Conservation (phyloP, 192 early-diverging fungal genomes). For the Geosiphon pyriformis region DNA sequence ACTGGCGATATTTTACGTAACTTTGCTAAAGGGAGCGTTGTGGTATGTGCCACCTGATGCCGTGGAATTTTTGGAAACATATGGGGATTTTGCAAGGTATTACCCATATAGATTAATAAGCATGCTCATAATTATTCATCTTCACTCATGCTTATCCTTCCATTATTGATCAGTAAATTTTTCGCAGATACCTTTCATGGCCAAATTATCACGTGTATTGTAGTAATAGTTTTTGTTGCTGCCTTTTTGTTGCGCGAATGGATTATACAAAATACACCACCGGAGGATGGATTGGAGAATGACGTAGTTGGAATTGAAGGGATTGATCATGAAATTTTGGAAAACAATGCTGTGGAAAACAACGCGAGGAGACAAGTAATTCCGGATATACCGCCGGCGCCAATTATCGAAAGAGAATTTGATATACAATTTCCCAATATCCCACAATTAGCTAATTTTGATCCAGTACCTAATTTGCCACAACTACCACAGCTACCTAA, state of each 20-base stretch:
- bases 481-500: background rate
- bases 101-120: background rate
- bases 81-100: constrained; percentile 17
- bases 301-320: constrained; percentile 2
- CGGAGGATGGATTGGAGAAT: constrained; percentile 31
- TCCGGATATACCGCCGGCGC: constrained; percentile 14
- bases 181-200: constrained; percentile 78
- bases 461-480: background rate
- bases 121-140: background rate
- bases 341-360: constrained; percentile 12
- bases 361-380: constrained; percentile 7
- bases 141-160: background rate
- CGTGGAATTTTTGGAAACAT: constrained; percentile 7
- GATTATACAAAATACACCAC: constrained; percentile 65
- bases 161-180: constrained; percentile 36
- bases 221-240: constrained; percentile 73
- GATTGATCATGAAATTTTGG: constrained; percentile 14
- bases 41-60: constrained; percentile 27
- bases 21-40: background rate
- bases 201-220: constrained; percentile 67
- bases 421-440: constrained; percentile 2
- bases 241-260: constrained; percentile 86
- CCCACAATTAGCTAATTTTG: background rate
- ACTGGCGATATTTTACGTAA: constrained; percentile 1
- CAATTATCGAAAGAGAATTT: background rate